Percentiles rank a stretch among this genome's conserved stretches.
Conservation (phyloP, 140 eudicot genomes). For the Bidens hawaiensis region DNA sequence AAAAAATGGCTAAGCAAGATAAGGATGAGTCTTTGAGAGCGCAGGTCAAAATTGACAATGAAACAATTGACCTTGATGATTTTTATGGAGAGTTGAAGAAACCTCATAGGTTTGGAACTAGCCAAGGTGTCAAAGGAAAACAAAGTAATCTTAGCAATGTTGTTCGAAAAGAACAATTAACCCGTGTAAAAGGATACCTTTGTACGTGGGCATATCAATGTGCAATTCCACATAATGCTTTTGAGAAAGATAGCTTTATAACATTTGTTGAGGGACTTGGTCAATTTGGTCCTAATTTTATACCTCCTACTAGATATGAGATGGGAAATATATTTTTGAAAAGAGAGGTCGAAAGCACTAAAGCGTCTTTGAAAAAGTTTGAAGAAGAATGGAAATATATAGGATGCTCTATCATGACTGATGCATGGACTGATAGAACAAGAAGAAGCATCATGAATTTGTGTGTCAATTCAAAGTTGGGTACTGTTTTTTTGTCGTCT, state of each 20-base stretch:
- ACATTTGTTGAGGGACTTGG: neutral
- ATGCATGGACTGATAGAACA: neutral
- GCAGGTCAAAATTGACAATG: neutral
- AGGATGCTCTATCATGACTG: conserved; percentile 6
- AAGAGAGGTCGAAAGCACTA: neutral
- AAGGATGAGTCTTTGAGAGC: neutral
- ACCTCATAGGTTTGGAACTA: neutral
- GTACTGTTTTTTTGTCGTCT: neutral
- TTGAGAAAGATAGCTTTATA: conserved; percentile 1
- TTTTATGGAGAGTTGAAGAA: neutral
- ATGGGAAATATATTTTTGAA: neutral
- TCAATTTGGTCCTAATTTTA: neutral
- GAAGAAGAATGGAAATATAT: neutral
- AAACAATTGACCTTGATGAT: too few relatives aligned
- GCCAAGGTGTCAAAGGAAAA: neutral
- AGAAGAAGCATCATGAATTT: neutral
- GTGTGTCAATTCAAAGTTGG: neutral
- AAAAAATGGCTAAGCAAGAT: neutral
- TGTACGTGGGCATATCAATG: neutral
- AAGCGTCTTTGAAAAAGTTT: neutral
- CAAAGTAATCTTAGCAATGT: neutral
- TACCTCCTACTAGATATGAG: conserved; percentile 2
- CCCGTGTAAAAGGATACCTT: neutral
- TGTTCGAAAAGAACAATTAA: neutral
- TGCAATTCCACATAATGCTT: neutral